phyloP scores from a whole-genome alignment of 2,329 filamentous ascomycete species.

The Cladosporium halotolerans region DNA sequence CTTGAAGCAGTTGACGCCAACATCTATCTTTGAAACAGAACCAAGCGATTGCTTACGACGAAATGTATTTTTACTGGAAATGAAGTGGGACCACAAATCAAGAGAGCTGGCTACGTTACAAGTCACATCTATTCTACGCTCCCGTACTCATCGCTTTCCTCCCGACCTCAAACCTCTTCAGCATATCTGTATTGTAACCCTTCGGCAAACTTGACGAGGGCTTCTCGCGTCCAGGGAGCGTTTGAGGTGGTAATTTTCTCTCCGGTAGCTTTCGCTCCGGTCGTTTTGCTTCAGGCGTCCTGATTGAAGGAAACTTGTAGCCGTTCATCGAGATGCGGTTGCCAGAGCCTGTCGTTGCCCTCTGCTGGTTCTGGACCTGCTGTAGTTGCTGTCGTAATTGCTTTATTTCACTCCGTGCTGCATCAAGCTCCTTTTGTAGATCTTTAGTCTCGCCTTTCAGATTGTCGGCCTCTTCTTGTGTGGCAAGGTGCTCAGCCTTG shows the following conservation, averaged over 20 bases:
- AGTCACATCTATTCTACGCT: neutral
- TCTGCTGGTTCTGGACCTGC: neutral
- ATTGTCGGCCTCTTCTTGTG: neutral
- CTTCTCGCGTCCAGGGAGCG: neutral
- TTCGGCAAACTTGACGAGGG: neutral
- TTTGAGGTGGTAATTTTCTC: neutral
- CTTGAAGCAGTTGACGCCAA: neutral
- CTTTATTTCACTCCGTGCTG: neutral
- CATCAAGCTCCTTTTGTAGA: neutral
- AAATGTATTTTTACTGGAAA: neutral
- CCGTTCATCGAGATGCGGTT: neutral
- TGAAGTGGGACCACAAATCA: neutral
- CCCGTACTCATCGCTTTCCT: conserved; percentile 1
- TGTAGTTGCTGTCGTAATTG: neutral
- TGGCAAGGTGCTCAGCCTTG: conserved; percentile 3
- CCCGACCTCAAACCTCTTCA: conserved; percentile 3
- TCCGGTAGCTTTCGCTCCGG: neutral
- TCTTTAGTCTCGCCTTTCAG: neutral
- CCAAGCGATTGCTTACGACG: neutral
- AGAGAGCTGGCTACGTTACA: neutral
- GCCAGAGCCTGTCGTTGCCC: neutral
- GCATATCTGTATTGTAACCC: neutral
- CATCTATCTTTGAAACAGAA: neutral
- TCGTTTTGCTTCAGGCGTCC: neutral
- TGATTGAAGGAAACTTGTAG: neutral